Conservation (phyloP, 139 green algal species). For the Chlorella sp. region DNA sequence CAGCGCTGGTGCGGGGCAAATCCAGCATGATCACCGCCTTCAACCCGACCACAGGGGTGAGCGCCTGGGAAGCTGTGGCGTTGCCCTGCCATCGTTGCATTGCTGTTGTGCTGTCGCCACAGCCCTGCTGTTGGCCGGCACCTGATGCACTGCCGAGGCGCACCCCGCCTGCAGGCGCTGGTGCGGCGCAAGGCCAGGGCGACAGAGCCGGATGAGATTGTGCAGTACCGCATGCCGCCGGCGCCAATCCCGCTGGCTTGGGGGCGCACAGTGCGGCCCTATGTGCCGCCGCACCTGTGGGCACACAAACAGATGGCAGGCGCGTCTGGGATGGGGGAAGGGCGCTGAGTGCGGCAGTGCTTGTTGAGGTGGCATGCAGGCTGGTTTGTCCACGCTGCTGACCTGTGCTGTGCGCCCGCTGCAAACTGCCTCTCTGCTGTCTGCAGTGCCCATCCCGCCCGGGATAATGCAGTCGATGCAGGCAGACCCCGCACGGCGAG, state of each 20-base stretch:
- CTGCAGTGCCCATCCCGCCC: slow-evolving; percentile 18
- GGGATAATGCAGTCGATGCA: slow-evolving; percentile 13
- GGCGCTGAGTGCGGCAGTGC: background rate
- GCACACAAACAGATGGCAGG: slow-evolving; percentile 14
- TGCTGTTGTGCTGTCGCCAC: background rate
- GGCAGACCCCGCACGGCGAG: too few species aligned
- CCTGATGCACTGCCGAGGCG: background rate
- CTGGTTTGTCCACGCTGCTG: background rate
- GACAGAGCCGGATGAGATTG: slow-evolving; percentile 45
- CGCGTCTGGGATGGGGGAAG: too few species aligned
- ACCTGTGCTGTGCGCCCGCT: background rate
- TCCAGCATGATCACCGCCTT: slow-evolving; percentile 71
- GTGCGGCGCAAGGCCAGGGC: slow-evolving; percentile 58
- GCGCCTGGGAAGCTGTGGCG: background rate
- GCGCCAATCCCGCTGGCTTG: slow-evolving; percentile 80
- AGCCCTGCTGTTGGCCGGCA: background rate
- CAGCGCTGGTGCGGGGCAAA: slow-evolving; percentile 1
- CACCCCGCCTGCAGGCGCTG: slow-evolving; percentile 50
- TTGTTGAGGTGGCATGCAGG: background rate
- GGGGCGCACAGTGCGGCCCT: slow-evolving; percentile 76
- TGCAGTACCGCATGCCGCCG: slow-evolving; percentile 61
- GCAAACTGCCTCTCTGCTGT: too few species aligned
- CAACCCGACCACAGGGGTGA: slow-evolving; percentile 62
- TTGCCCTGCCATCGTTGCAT: background rate
- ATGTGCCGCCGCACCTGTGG: slow-evolving; percentile 30